These are phyloP conservation scores for Chenopodium suecicum DNA, from an alignment of 148 eudicot genomes.

Conservation along the genomic window DNA sequence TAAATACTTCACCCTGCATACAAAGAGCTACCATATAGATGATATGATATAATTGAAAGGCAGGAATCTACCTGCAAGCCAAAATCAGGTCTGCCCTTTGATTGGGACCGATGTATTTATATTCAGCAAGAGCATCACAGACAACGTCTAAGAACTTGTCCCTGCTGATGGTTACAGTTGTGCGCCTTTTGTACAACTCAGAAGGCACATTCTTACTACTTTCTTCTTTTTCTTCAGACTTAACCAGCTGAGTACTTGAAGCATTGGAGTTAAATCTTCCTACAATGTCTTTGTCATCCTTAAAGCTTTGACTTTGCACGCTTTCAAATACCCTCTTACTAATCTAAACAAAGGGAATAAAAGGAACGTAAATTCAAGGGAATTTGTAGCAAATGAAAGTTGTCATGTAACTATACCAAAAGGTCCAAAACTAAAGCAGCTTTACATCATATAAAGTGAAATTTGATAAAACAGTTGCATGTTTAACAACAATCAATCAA, in stretches of 20 bases:
- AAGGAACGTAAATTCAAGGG: not conserved
- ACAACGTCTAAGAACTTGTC: conserved; percentile 62
- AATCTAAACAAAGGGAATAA: conserved; percentile 42
- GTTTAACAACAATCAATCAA: not conserved
- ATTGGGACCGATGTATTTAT: conserved; percentile 78
- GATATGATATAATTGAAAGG: not conserved
- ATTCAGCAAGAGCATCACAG: conserved; percentile 74
- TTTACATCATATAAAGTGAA: not conserved
- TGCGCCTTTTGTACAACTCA: conserved; percentile 74
- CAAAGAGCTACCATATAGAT: not conserved
- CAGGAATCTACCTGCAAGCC: conserved; percentile 80
- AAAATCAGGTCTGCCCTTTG: conserved; percentile 80
- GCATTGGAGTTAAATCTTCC: conserved; percentile 21
- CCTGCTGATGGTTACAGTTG: conserved; percentile 60
- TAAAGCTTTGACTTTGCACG: conserved; percentile 46
- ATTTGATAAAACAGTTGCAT: not conserved
- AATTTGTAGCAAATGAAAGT: not conserved
- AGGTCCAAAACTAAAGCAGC: not conserved
- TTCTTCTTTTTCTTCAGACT: conserved; percentile 34
- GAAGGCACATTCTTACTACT: conserved; percentile 41
- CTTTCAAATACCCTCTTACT: conserved; percentile 77
- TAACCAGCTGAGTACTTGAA: conserved; percentile 19
- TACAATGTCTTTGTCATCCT: conserved; percentile 31
- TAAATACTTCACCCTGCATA: not conserved
- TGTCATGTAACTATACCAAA: not conserved